Evolutionary conservation across 2,329 filamentous ascomycete species (phyloP).

Genomic region (Penicillium sp.): DNA sequence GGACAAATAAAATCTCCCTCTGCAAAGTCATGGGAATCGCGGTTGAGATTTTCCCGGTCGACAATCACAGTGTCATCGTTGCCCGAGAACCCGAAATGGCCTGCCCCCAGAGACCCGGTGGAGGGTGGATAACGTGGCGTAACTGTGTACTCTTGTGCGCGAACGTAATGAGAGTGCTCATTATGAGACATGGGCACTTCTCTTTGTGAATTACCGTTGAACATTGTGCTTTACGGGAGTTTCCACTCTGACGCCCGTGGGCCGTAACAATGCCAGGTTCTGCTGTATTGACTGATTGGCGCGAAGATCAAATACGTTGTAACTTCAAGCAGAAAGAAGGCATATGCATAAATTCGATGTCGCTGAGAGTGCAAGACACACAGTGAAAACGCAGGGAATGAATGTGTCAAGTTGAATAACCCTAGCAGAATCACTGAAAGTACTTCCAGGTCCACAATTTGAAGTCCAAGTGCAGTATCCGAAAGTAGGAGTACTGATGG

Average conservation of each 20-base stretch:
- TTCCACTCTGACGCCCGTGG: neutral
- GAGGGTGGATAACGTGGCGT: slow-evolving; percentile 7
- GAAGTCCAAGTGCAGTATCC: no score
- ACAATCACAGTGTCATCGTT: slow-evolving; percentile 16
- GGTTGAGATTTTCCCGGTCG: slow-evolving; percentile 17
- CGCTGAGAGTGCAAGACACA: neutral
- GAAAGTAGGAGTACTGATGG: neutral
- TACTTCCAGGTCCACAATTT: neutral
- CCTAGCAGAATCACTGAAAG: neutral
- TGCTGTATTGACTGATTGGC: neutral
- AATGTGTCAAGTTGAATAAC: neutral
- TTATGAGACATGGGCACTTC: slow-evolving; percentile 29
- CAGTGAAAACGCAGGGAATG: neutral
- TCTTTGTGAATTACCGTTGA: neutral
- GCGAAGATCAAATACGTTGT: neutral
- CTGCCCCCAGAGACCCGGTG: slow-evolving; percentile 4
- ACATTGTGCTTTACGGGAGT: slow-evolving; percentile 12
- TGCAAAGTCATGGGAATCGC: slow-evolving; percentile 31
- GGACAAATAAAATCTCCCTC: slow-evolving; percentile 36
- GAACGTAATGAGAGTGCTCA: slow-evolving; percentile 27
- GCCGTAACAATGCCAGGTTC: no score
- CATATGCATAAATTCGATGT: neutral
- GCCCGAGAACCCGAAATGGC: slow-evolving; percentile 2
- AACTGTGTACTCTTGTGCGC: slow-evolving; percentile 29
- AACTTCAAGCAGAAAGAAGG: neutral